Conservation (phyloP, 2,329 filamentous ascomycete genomes). For the Ophiostoma himal-ulmi region DNA sequence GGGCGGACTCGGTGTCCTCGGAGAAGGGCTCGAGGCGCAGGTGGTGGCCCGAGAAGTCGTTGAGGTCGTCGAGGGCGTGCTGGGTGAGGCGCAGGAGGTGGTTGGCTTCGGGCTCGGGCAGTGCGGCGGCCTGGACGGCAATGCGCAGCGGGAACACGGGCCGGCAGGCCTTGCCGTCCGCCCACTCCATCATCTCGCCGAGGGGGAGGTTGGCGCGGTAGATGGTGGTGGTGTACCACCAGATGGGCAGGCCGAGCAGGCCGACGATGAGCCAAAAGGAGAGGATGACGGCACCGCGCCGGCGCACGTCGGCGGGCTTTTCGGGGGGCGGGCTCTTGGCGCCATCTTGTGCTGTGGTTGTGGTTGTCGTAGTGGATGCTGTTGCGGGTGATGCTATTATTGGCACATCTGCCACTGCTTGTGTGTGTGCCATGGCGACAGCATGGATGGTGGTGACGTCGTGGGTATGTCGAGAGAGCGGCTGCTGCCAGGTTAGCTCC, state of each 20-base stretch:
- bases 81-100: constrained; percentile 75
- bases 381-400: neutral
- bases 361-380: neutral
- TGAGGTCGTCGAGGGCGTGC: constrained; percentile 76
- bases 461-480: neutral
- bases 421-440: constrained; percentile 12
- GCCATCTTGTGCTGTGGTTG: neutral
- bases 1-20: constrained; percentile 36
- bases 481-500: neutral
- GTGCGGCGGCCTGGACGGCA: constrained; percentile 61
- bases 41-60: constrained; percentile 80
- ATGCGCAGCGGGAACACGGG: constrained; percentile 84
- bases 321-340: constrained; percentile 63
- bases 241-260: constrained; percentile 80
- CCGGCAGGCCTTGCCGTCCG: constrained; percentile 84
- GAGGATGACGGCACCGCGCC: constrained; percentile 67
- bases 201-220: constrained; percentile 80
- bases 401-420: constrained; percentile 3
- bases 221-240: constrained; percentile 92
- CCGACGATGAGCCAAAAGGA: constrained; percentile 90
- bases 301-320: constrained; percentile 59
- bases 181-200: constrained; percentile 83
- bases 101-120: constrained; percentile 63
- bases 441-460: constrained; percentile 11
- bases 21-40: constrained; percentile 59